Conservation (phyloP, 208 protist genomes). For the Acanthamoeba comandoni region DNA sequence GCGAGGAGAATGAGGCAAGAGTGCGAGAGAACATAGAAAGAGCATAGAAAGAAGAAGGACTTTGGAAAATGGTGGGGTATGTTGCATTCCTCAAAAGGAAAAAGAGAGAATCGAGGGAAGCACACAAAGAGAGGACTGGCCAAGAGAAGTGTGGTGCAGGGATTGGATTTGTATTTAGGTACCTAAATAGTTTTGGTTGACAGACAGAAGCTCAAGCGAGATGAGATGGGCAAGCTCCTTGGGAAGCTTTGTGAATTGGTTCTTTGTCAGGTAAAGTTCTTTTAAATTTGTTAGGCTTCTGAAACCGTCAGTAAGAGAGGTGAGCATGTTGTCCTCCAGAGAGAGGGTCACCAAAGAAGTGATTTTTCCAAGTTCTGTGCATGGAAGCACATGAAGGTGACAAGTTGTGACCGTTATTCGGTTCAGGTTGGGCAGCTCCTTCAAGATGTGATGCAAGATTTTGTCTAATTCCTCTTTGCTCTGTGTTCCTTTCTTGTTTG, state of each 20-base stretch:
- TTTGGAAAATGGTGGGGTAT: too few relatives aligned
- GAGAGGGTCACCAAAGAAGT: constrained; percentile 51
- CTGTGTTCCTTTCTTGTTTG: constrained; percentile 59
- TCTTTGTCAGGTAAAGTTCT: constrained; percentile 73
- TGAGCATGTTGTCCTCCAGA: constrained; percentile 71
- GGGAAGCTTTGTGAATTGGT: constrained; percentile 58
- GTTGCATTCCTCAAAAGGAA: too few relatives aligned
- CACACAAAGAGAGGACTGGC: too few relatives aligned
- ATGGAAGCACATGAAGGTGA: constrained; percentile 19
- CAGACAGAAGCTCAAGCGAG: constrained; percentile 61
- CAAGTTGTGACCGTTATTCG: constrained; percentile 59
- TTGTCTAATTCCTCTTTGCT: constrained; percentile 63
- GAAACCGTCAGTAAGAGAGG: constrained; percentile 55
- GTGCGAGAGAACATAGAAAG: too few relatives aligned
- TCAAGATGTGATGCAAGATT: constrained; percentile 36
- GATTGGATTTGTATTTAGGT: not conserved
- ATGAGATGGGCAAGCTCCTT: constrained; percentile 50
- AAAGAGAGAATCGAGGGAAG: too few relatives aligned
- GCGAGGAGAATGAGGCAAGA: not conserved
- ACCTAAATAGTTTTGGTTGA: constrained; percentile 67
- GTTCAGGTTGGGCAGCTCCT: constrained; percentile 64
- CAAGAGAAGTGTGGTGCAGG: too few relatives aligned
- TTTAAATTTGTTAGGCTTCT: constrained; percentile 61
- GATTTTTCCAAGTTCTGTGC: constrained; percentile 56
- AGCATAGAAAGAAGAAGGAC: too few relatives aligned